Evolutionary conservation across 1,139 yeast species (phyloP).

Genomic region (Magnusiomyces magnusii): DNA sequence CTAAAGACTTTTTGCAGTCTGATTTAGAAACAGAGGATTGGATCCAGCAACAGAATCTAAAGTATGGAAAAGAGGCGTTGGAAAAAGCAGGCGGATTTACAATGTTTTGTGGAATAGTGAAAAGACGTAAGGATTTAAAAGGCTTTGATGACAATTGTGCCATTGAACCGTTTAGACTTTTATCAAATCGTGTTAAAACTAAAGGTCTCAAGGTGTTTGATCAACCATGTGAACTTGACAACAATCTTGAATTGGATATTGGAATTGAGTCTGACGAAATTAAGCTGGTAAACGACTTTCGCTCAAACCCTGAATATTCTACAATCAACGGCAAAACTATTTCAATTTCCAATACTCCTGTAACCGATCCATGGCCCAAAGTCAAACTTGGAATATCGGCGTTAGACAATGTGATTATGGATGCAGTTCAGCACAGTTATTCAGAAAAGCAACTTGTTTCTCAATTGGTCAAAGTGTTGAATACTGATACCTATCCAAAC

Average conservation of each 20-base stretch:
- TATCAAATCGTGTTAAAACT: constrained; percentile 25
- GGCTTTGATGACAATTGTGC: constrained; percentile 24
- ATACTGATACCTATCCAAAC: constrained; percentile 39
- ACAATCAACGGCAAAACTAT: constrained; percentile 32
- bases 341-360: constrained; percentile 58
- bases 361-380: constrained; percentile 65
- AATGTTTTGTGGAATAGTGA: constrained; percentile 59
- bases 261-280: background rate
- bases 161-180: constrained; percentile 36
- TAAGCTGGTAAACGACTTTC: background rate
- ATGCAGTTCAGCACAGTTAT: constrained; percentile 26
- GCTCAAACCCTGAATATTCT: background rate
- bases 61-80: constrained; percentile 29
- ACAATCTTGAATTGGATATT: background rate
- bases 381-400: constrained; percentile 45
- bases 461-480: constrained; percentile 47
- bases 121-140: constrained; percentile 19
- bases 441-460: constrained; percentile 42
- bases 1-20: constrained; percentile 48
- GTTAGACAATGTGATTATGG: constrained; percentile 38
- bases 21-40: constrained; percentile 39
- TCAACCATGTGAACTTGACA: background rate
- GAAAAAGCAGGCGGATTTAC: constrained; percentile 74
- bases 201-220: background rate
- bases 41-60: constrained; percentile 28